phyloP scores from a whole-genome alignment of 1,284 basidiomycete species.

The Trametes sp. region DNA sequence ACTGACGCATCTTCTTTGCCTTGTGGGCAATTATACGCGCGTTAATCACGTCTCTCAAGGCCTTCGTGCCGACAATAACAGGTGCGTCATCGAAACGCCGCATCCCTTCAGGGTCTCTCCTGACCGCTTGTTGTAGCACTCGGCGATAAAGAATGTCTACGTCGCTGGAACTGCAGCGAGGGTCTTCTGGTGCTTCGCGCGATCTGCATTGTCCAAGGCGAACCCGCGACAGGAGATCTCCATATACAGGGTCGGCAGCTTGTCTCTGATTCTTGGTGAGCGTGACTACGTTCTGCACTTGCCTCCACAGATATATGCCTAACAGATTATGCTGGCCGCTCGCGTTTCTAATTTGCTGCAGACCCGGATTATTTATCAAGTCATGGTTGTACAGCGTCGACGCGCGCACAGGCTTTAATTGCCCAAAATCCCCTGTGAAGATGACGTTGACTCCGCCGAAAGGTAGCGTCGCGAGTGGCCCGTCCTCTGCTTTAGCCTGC shows the following conservation, averaged over 20 bases:
- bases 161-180: neutral
- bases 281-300: neutral
- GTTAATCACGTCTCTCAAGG: neutral
- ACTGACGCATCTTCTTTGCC: neutral
- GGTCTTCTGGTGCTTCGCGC: no score
- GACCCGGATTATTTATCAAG: neutral
- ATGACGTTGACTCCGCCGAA: constrained; percentile 29
- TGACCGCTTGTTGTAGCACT: neutral
- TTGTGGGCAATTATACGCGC: constrained; percentile 3
- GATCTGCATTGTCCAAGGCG: neutral
- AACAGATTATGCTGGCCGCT: neutral
- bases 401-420: constrained; percentile 14
- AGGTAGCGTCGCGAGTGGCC: neutral
- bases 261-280: constrained; percentile 7
- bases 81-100: neutral
- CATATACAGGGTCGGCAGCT: neutral
- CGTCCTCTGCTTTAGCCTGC: neutral
- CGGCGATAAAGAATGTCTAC: neutral
- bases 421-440: constrained; percentile 27
- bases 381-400: constrained; percentile 6
- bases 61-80: neutral
- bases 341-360: neutral
- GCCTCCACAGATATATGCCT: constrained; percentile 1
- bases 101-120: neutral
- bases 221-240: neutral